Evolutionary conservation across 805 yeast species (phyloP), one percentile per base, ranked within the genome.

Genomic region (Kodamaea restingae): DNA sequence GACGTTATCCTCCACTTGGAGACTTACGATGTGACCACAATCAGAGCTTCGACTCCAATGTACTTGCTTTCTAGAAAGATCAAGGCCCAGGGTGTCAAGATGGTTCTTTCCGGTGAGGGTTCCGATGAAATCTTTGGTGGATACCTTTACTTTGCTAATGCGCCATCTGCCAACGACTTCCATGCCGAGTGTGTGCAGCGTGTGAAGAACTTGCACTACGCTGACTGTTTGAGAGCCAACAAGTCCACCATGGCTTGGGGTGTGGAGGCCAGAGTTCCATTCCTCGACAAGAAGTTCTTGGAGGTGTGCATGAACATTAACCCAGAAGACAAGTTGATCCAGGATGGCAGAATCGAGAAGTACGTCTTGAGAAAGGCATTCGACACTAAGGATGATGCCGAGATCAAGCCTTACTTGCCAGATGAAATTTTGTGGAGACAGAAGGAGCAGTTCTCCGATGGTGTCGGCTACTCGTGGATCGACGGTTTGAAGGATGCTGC

Each of bases 211-310:
- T 76, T 93, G 69, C 96, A 93, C 68, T 81, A 81, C 53, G 88
- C 98, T 46, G 99, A 93, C 73, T 91, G 98, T 74, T 73, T 93
- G 63, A 84, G 99, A 69, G 99, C 99, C 49, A 93, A 93, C 85
- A 93, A 93, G 72, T 90, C 97, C 24, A 93, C 99, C 43, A 87
- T 93, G 96, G 98, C 99, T 32, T 93, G 99, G 99, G 99, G 99
- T 66, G 78, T 93, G 49, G 99, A 93, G 73, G 98, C 98, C 46
- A 85, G 99, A 71, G 98, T 93, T 52, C 99, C 99, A 52, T 93
- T 93, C 85, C 78, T 93, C 70, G 99, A 93, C 71, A 86, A 81
- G 71, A 76, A 81, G 62, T 93, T 93, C 78, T 72, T 93, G 65
- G 87, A 91, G 56, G 78, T 86, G 32, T 80, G 95, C 65, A 84